Conservation (phyloP, 2,329 filamentous ascomycete species). For the Diplodia scrobiculata region DNA sequence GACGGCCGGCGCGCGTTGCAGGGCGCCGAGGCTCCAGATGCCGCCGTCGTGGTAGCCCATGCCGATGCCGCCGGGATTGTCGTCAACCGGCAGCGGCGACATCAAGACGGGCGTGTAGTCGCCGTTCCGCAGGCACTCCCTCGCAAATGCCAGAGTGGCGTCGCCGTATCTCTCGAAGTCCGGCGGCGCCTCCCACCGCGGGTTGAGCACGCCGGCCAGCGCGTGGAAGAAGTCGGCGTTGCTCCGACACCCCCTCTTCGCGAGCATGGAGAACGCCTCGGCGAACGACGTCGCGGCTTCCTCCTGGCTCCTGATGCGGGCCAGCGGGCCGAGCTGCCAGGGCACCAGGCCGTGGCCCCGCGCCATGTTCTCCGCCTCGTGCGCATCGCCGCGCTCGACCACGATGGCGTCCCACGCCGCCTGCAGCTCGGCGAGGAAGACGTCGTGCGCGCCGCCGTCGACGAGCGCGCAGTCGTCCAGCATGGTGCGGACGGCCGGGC, state of each 20-base stretch:
- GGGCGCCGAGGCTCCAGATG: not conserved
- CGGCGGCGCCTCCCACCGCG: not conserved
- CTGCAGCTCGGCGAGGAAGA: constrained; percentile 28
- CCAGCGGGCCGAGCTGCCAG: not conserved
- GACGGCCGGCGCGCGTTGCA: not conserved
- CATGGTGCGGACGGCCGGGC: constrained; percentile 29
- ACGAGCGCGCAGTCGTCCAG: constrained; percentile 28
- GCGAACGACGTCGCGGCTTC: not conserved
- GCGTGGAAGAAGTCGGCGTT: constrained; percentile 5
- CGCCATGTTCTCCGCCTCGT: not conserved
- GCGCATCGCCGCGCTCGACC: not conserved
- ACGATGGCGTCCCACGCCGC: not conserved
- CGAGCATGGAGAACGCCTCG: not conserved
- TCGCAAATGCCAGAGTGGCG: constrained; percentile 30
- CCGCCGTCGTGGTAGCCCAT: not conserved
- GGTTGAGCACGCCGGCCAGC: not conserved
- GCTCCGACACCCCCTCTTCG: not conserved
- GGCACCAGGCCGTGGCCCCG: not conserved
- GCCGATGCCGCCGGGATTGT: not conserved
- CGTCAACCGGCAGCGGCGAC: not conserved
- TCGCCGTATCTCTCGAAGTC: not conserved
- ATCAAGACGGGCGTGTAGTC: constrained; percentile 33
- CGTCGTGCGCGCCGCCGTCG: constrained; percentile 5
- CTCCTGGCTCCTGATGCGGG: not conserved
- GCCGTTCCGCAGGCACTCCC: constrained; percentile 25